Evolutionary conservation across 768 basidiomycete species (phyloP), one percentile per base, ranked within the genome.

Genomic region (Trametes gibbosa): DNA sequence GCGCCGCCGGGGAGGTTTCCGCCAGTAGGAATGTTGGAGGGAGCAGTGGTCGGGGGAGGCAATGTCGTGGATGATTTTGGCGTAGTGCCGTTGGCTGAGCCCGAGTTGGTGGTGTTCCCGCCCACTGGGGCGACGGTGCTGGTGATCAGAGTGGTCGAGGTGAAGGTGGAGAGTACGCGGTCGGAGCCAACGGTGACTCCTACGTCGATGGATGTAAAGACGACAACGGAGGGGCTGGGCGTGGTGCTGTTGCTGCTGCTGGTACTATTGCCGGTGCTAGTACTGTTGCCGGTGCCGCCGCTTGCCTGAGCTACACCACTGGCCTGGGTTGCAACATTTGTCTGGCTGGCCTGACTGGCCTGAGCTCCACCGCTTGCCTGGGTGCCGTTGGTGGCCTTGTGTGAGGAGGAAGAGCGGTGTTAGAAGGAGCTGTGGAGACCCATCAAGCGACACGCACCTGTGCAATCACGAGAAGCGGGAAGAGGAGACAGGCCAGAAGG

Each of bases 21-120:
- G 12, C 86, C 87, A 35, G 81, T 86, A 27, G 78, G 70, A 29
- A 86, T 72, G 53, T 73, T 69, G 23, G 84, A 72, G 3, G 86
- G 73, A 1, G 88, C 87, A 10, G 88, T 89, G 7, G 88, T 81
- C 9, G 83, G 74, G n/a, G 79, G 70, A 1, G 76, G 29, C 29
- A 32, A 69, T 3, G 51, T 34, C 2, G 79, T 70, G 4, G 78
- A 72, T 1, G 83, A 57, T n/a, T 76, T 65, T 1, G 75, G 72
- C 24, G 70, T 49, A 17, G 66, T 45, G 24, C 12, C 42, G 40
- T 55, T 64, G n/a, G 50, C 53, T 13, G 64, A 53, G 37, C n/a
- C n/a, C n/a, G n/a, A n/a, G n/a, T n/a, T n/a, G n/a, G 37, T 24
- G 3, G 69, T 62, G n/a, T 51, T 64, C 27, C 63, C 61, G 6